Conservation (phyloP, 2,329 filamentous ascomycete species). For the Dendrostoma leiphaemia region DNA sequence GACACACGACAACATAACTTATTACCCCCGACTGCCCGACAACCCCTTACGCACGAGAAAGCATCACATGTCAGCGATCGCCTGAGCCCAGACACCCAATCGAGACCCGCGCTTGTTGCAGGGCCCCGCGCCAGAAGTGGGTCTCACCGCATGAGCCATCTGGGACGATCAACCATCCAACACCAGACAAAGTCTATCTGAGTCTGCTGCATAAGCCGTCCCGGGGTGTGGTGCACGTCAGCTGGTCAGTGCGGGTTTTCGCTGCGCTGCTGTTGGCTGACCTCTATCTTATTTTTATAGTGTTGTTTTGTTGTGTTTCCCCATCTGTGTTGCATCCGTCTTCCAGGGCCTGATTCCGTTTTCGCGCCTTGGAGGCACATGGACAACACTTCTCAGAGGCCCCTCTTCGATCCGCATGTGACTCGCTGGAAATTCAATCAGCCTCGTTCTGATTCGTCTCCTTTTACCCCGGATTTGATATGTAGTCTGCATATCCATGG, state of each 20-base stretch:
- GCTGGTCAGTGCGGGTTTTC: no score
- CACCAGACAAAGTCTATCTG: neutral
- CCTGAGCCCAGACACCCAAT: neutral
- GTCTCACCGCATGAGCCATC: no score
- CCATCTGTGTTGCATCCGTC: neutral
- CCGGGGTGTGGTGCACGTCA: no score
- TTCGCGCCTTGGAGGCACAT: neutral
- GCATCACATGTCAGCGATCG: slow-evolving; percentile 4
- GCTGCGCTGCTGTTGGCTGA: no score
- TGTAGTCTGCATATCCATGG: no score
- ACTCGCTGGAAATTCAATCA: neutral
- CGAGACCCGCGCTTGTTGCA: neutral
- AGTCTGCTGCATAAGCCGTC: no score
- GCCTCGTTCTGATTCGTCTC: slow-evolving; percentile 4
- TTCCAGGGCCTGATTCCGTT: neutral
- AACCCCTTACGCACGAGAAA: neutral
- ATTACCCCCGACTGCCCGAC: neutral
- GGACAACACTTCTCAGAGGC: neutral
- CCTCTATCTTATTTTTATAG: no score
- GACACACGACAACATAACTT: no score
- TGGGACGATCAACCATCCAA: neutral
- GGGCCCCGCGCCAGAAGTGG: neutral
- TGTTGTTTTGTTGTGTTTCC: no score
- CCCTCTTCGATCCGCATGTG: slow-evolving; percentile 3
- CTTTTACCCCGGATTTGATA: slow-evolving; percentile 3